These are phyloP conservation scores for Fusarium miscanthi DNA, from an alignment of 2,329 filamentous ascomycete species.

Conservation along the genomic window DNA sequence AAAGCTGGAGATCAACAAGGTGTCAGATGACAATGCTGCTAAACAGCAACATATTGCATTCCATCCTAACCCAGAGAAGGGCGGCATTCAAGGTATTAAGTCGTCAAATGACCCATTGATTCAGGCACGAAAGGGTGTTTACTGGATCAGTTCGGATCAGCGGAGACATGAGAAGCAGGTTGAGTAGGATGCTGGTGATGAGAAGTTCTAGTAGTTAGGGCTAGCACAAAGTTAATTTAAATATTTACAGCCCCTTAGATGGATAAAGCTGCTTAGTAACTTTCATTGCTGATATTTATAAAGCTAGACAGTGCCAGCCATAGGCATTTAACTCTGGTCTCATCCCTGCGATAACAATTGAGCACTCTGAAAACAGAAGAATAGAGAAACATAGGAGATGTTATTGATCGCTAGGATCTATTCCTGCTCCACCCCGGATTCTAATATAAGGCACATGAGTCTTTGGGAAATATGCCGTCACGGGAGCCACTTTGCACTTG, in stretches of 20 bases:
- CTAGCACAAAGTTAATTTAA: no score
- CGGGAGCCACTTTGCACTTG: neutral
- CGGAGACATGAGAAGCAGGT: slow-evolving; percentile 11
- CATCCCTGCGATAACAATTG: no score
- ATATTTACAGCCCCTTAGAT: no score
- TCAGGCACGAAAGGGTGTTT: slow-evolving; percentile 9
- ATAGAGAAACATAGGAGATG: neutral
- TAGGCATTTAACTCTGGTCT: no score
- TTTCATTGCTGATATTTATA: no score
- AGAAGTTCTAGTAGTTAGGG: no score
- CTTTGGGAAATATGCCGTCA: neutral
- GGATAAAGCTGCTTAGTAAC: no score
- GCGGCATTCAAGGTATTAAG: slow-evolving; percentile 10
- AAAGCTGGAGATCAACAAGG: slow-evolving; percentile 21
- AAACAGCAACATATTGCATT: slow-evolving; percentile 17
- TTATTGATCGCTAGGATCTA: neutral
- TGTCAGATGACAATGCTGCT: slow-evolving; percentile 1
- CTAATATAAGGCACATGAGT: neutral
- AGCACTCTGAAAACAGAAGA: fast-evolving
- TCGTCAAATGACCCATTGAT: slow-evolving; percentile 15
- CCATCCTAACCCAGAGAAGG: slow-evolving; percentile 9
- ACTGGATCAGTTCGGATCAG: slow-evolving; percentile 20
- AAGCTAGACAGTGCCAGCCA: no score
- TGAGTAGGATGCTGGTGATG: neutral
- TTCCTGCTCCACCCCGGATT: neutral